Base-by-base conservation (phyloP, 805 yeast species). In the Wickerhamiella sorbophila region DNA sequence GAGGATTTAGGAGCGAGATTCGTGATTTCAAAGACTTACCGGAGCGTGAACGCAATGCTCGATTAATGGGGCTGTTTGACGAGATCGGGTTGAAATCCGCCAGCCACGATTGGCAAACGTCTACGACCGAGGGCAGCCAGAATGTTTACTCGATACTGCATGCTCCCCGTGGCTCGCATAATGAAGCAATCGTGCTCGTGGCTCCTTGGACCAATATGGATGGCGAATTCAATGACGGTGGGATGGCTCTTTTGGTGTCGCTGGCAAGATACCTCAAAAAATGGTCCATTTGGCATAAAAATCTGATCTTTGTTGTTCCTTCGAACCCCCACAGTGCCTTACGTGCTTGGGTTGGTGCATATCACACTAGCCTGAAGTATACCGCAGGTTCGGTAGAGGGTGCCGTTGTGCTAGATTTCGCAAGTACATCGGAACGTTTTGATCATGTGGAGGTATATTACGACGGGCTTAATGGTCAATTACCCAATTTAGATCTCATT, bases 301-400 rank as follows among this genome's bases (percentile, higher is more conserved):
- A 87, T 55, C 78, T 91, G 48, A 81, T 91, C 21, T 64, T 91
- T 34, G 94, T 87, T 21, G 71, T 85, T 39, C 86, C 95, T 3
- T 74, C 76, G 39, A 75, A 86, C 54, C 74, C 80, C 1, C 72
- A 72, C 36, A 64, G 66, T 24, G 74, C 91, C 1, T 64, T 88
- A 44, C 67, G 94, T 44, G 64, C 77, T 3, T 91, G 97, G 97
- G 95, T 88, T 6, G 84, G 81, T 45, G 95, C 94, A 0, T 91
- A 91, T 59, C 97, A 91, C 55, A 76, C 83, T 0, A 65, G 79
- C 0, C 64, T 91, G 54, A 93, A 85, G 52, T 66, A 76, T 42
- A 86, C 96, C 1, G 96, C 94, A 29, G 99, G 99, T 0, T 74
- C 91, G 1, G 80, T 91, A 33, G 96, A 91, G 52, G 82, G 91